These are phyloP conservation scores for Aspergillus spinulosporus DNA, from an alignment of 2,329 filamentous ascomycete species.

Conservation along the genomic window DNA sequence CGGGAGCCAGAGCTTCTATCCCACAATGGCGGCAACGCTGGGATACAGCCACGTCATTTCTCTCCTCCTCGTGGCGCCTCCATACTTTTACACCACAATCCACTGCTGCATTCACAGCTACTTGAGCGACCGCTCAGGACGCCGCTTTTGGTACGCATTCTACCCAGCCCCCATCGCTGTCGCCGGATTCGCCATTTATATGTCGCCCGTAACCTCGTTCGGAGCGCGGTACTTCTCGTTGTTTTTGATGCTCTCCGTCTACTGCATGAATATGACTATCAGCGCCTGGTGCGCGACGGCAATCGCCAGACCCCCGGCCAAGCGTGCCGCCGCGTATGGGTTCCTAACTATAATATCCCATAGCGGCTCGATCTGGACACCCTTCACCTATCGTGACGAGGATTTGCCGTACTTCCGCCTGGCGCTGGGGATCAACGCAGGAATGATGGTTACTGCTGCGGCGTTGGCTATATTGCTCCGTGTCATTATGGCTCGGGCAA, in stretches of 20 bases:
- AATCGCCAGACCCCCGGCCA: constrained; percentile 52
- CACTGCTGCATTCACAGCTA: constrained; percentile 42
- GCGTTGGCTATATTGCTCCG: constrained; percentile 31
- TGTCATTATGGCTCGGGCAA: constrained; percentile 41
- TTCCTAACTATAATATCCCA: constrained; percentile 54
- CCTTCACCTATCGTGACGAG: constrained; percentile 45
- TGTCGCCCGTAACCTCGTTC: constrained; percentile 43
- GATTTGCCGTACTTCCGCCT: constrained; percentile 39
- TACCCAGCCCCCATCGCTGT: constrained; percentile 51
- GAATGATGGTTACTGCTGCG: constrained; percentile 31
- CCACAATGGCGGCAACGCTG: constrained; percentile 47
- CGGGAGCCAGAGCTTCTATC: constrained; percentile 56
- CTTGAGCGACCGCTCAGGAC: constrained; percentile 41
- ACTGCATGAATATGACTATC: constrained; percentile 31
- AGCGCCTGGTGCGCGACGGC: constrained; percentile 50
- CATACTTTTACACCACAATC: constrained; percentile 52
- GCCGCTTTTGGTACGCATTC: constrained; percentile 51
- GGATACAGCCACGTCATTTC: constrained; percentile 47
- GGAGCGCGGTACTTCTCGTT: constrained; percentile 54
- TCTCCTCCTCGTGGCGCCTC: constrained; percentile 50
- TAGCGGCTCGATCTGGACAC: constrained; percentile 49
- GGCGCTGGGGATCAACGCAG: constrained; percentile 41
- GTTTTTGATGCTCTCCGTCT: constrained; percentile 49
- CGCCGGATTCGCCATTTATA: constrained; percentile 52
- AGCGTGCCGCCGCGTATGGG: constrained; percentile 52